phyloP scores from a whole-genome alignment of 2,329 filamentous ascomycete species.

The Ophiostoma sp. region DNA sequence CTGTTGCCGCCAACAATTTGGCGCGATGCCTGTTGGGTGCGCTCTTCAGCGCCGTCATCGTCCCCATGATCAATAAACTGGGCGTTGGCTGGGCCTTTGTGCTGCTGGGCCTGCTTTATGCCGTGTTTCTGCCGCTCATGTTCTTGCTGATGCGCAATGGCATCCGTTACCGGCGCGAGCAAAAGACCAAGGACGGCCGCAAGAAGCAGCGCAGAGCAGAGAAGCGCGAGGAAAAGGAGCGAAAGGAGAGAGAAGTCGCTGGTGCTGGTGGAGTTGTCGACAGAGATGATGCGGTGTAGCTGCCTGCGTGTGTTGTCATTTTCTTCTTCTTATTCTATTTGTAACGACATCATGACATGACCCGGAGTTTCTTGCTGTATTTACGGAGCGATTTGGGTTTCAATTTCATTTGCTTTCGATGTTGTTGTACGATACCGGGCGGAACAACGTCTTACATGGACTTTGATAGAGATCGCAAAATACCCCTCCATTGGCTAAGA shows the following conservation, averaged over 20 bases:
- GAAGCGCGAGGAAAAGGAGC: constrained; percentile 7
- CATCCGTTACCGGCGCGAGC: constrained; percentile 43
- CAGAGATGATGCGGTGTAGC: not conserved
- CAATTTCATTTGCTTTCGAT: not conserved
- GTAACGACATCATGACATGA: constrained; percentile 6
- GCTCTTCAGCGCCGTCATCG: constrained; percentile 51
- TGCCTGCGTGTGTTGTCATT: not conserved
- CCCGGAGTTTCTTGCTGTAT: not conserved
- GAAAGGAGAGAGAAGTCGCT: not conserved
- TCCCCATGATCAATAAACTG: constrained; percentile 55
- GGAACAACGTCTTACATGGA: not conserved
- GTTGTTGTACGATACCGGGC: not conserved
- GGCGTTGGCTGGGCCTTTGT: constrained; percentile 44
- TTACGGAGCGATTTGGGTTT: constrained; percentile 4
- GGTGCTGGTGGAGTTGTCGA: not conserved
- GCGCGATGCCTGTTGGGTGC: constrained; percentile 57
- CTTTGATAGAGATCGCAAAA: too few relatives aligned
- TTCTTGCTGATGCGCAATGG: constrained; percentile 46
- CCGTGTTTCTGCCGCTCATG: constrained; percentile 44
- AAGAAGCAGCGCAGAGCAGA: constrained; percentile 1
- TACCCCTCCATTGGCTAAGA: not conserved
- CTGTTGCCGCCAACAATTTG: constrained; percentile 58
- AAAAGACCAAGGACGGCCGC: not conserved
- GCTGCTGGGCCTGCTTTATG: constrained; percentile 46
- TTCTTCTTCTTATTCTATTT: not conserved